These are phyloP conservation scores for Helotiales sp. DNA, from an alignment of 2,329 filamentous ascomycete genomes.

Conservation along the genomic window DNA sequence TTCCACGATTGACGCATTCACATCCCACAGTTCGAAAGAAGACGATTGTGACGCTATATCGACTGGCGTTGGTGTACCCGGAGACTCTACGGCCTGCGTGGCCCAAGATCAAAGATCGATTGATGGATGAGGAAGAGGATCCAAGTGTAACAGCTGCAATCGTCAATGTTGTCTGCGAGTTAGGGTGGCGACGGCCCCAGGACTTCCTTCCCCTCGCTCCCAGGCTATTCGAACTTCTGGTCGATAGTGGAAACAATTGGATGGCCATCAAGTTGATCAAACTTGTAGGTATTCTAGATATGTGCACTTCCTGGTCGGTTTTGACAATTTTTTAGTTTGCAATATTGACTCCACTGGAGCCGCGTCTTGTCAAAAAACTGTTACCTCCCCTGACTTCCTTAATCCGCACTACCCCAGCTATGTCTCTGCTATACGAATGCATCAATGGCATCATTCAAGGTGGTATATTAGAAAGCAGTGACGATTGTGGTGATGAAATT, in stretches of 20 bases:
- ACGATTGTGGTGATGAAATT: constrained; percentile 89
- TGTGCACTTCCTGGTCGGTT: constrained; percentile 64
- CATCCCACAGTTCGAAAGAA: constrained; percentile 90
- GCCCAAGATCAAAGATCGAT: constrained; percentile 94
- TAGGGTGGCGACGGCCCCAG: constrained; percentile 90
- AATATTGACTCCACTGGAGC: constrained; percentile 89
- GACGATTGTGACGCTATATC: constrained; percentile 91
- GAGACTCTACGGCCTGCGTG: constrained; percentile 91
- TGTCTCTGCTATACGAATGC: constrained; percentile 98
- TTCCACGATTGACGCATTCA: constrained; percentile 86
- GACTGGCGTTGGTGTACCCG: constrained; percentile 93
- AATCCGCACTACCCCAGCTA: constrained; percentile 91
- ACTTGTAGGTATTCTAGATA: constrained; percentile 61
- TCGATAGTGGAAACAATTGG: constrained; percentile 96
- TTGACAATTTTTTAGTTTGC: constrained; percentile 71
- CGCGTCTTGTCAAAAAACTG: constrained; percentile 87
- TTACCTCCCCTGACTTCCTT: constrained; percentile 89
- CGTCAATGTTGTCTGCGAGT: constrained; percentile 94
- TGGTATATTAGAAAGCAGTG: constrained; percentile 84
- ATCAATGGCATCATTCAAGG: constrained; percentile 98
- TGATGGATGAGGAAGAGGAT: constrained; percentile 90
- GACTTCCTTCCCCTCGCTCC: constrained; percentile 94
- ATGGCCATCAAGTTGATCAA: constrained; percentile 99
- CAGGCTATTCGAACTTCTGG: constrained; percentile 87
- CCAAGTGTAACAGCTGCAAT: constrained; percentile 93